Base-by-base conservation (phyloP, 225 moss, liverwort and hornwort genomes). In the Polytrichum commune region DNA sequence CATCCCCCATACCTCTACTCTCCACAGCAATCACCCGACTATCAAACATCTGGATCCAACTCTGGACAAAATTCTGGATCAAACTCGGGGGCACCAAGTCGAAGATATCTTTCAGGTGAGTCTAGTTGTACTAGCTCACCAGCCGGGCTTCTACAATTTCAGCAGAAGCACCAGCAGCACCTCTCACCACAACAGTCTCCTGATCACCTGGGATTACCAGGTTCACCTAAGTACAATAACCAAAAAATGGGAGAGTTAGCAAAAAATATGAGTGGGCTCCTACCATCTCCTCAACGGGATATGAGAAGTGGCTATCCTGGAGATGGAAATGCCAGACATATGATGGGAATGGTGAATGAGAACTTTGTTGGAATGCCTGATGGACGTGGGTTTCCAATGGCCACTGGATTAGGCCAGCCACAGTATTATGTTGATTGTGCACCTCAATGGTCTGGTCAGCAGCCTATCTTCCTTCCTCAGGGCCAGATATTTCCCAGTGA, bases 221-320 rank as follows among this genome's bases (percentile, higher is more conserved):
- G 65, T 69, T 75, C 80, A 53, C 66, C 84, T 53, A 19, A 63
- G 56, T 61, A 69, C 53, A 77, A 33, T 27, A 25, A 24, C 26
- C 53, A 60, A 38, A 46, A 68, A 68, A 10, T 33, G 32, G 60
- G 5, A 28, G 77, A 77, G 26, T 22, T 65, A 5, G 84, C 64
- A 18, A 84, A 74, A 60, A 67, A 65, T 65, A 72, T 75, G 10
- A 78, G 74, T 72, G 78, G 84, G 27, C 72, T 84, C 65, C 78
- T 84, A 27, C 81, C 84, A 22, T 70, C 78, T 46, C 80, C 84
- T 10, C 84, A 84, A 38, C 66, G 74, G 65, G 72, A 80, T 27
- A 38, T 46, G 1, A 74, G 83, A 77, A 65, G 71, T 70, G 60
- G 28, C 20, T 72, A 74, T 72, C 26, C 71, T 54, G 60, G 55